Evolutionary conservation across 1,139 yeast genomes (phyloP).

Genomic region (Petasospora fabianii): DNA sequence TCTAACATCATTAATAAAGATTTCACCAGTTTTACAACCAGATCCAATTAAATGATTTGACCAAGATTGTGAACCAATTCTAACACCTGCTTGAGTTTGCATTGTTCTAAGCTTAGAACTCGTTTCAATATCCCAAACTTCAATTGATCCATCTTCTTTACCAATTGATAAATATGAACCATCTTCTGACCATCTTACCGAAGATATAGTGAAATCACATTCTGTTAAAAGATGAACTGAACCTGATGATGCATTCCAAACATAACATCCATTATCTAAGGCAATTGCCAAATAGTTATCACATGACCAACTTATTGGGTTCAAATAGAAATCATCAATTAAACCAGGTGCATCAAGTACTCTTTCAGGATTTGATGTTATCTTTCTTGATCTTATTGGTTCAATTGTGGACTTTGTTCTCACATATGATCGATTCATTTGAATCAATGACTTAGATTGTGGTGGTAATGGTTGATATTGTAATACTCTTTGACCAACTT

Average conservation of each 20-base stretch:
- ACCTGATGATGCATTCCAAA: conserved; percentile 91
- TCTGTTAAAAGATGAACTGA: conserved; percentile 70
- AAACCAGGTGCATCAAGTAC: conserved; percentile 96
- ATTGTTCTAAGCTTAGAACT: conserved; percentile 73
- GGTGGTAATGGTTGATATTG: conserved; percentile 91
- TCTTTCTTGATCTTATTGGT: conserved; percentile 50
- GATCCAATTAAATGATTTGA: conserved; percentile 72
- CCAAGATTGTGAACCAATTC: conserved; percentile 90
- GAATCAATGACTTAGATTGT: conserved; percentile 53
- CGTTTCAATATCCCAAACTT: conserved; percentile 92
- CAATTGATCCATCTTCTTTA: conserved; percentile 76
- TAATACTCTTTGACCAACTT: conserved; percentile 76
- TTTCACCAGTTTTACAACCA: conserved; percentile 80
- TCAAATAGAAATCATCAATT: conserved; percentile 87
- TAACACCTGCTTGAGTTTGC: conserved; percentile 61
- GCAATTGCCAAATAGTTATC: conserved; percentile 87
- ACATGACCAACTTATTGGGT: conserved; percentile 83
- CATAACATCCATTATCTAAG: conserved; percentile 75
- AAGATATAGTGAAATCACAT: conserved; percentile 58
- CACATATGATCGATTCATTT: too few relatives aligned
- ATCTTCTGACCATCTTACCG: conserved; percentile 89
- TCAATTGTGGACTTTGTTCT: conserved; percentile 33
- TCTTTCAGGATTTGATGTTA: conserved; percentile 87
- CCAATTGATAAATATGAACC: conserved; percentile 87
- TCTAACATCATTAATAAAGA: conserved; percentile 92